Evolutionary conservation across 1,139 yeast genomes (phyloP), one percentile per base, ranked within the genome.

Genomic region (Yamadazyma sp.): DNA sequence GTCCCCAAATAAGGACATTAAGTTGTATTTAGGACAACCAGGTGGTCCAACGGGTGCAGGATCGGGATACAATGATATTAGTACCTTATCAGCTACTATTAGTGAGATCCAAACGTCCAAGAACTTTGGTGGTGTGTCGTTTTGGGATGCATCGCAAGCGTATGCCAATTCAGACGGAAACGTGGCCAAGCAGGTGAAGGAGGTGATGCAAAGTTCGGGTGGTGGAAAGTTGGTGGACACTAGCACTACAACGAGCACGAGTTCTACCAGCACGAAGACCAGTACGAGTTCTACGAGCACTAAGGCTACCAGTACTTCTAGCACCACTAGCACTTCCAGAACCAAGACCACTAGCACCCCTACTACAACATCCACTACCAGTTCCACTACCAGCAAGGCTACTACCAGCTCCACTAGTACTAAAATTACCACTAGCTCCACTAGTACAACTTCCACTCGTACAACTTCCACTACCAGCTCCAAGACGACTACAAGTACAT

Each of bases 131-230:
- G 97, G 97, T 57, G 75, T 89, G 51, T 80, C 86, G 67, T 64
- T 88, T 45, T 89, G 97, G 97, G 96, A 89, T 62, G 96, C 95
- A 38, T 83, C 94, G 38, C 88, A 84, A 59, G 89, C 84, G 12
- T 76, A 71, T 56, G 56, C 71, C 15, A 87, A 86, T 56, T 81
- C 80, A 27, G n/a, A n/a, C n/a, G 57, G 54, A 16, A 65, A 64
- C 39, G 78, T 61, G 54, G 77, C 54, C 22, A 46, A 51, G 25
- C 66, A 64, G 12, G 62, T 78, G 44, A 52, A 47, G 28, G 25
- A 21, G 6, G 26, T 44, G 6, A 37, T 53, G 30, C 44, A 31
- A 4, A 28, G 35, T 16, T 14, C 29, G 3, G 16, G 29, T 11
- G 24, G 42, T 6, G 39, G 45, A 3, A 27, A 37, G 3, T 26